A percentile compares a stretch with the other conserved stretches of the same genome.
Conservation (phyloP, 2,329 filamentous ascomycete genomes). For the Arachnomyces sp. region DNA sequence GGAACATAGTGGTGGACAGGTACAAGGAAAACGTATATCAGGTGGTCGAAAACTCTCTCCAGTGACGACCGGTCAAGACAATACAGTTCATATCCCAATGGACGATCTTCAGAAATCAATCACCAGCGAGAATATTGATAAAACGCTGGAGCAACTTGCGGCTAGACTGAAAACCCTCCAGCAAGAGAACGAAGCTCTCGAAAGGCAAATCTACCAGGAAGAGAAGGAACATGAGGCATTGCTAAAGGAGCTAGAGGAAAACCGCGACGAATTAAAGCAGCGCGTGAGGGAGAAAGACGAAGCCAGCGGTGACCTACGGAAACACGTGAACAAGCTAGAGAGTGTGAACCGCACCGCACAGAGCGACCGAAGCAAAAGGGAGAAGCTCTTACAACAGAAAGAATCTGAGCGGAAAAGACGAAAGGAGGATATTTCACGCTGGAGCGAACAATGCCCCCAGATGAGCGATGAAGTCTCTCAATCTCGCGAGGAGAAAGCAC, state of each 20-base stretch:
- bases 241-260: slow-evolving; percentile 62
- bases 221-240: slow-evolving; percentile 62
- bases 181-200: slow-evolving; percentile 73
- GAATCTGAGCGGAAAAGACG: slow-evolving; percentile 54
- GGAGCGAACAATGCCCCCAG: slow-evolving; percentile 48
- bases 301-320: slow-evolving; percentile 73
- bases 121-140: slow-evolving; percentile 49
- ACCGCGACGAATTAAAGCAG: slow-evolving; percentile 71
- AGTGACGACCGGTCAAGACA: slow-evolving; percentile 49
- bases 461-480: slow-evolving; percentile 44
- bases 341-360: slow-evolving; percentile 74
- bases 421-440: slow-evolving; percentile 52
- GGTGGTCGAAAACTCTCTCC: slow-evolving; percentile 71
- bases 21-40: slow-evolving; percentile 55
- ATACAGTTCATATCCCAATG: slow-evolving; percentile 32
- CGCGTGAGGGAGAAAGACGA: slow-evolving; percentile 85
- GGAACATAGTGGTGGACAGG: slow-evolving; percentile 54
- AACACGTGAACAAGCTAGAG: slow-evolving; percentile 71
- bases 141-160: slow-evolving; percentile 69
- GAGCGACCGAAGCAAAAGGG: slow-evolving; percentile 69
- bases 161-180: slow-evolving; percentile 72
- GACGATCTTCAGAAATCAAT: slow-evolving; percentile 30
- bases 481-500: slow-evolving; percentile 35
- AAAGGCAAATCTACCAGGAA: slow-evolving; percentile 59
- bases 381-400: slow-evolving; percentile 56